These are phyloP conservation scores for Physaria fendleri DNA, from an alignment of 345 rosid genomes.

Conservation along the genomic window DNA sequence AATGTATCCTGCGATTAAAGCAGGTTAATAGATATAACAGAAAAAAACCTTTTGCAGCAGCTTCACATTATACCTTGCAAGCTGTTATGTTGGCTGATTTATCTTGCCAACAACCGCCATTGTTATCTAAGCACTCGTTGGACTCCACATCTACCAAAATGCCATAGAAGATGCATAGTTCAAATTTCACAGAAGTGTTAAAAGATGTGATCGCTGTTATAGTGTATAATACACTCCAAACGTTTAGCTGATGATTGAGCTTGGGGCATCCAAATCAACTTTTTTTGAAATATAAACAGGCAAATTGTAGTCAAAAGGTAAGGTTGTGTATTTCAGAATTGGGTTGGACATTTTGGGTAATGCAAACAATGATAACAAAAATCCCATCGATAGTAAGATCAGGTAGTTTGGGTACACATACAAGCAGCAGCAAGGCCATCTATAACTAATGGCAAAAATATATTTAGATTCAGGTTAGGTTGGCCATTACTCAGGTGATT, in stretches of 20 bases:
- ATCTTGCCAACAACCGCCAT: slow-evolving; percentile 97
- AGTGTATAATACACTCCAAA: not conserved
- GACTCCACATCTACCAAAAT: slow-evolving; percentile 79
- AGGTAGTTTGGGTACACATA: not conserved
- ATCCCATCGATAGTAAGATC: not conserved
- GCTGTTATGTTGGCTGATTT: slow-evolving; percentile 76
- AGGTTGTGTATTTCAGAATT: not conserved
- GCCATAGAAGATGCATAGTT: not conserved
- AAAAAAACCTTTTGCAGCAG: not conserved
- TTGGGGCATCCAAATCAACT: not conserved
- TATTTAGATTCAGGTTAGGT: not conserved
- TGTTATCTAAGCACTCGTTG: slow-evolving; percentile 87
- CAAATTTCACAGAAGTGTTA: not conserved
- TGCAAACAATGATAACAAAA: not conserved
- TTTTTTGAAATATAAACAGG: not conserved
- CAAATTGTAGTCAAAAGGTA: not conserved
- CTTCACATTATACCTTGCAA: slow-evolving; percentile 60
- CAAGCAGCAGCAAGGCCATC: not conserved
- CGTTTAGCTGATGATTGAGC: not conserved
- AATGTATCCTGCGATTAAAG: slow-evolving; percentile 69
- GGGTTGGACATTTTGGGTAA: not conserved
- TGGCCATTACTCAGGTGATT: not conserved
- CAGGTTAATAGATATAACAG: not conserved
- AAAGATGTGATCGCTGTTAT: not conserved
- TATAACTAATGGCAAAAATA: not conserved